A percentile compares a stretch with the other conserved stretches of the same genome.
phyloP scores from a whole-genome alignment of 768 basidiomycete genomes.

The Pulveroboletus sp. region DNA sequence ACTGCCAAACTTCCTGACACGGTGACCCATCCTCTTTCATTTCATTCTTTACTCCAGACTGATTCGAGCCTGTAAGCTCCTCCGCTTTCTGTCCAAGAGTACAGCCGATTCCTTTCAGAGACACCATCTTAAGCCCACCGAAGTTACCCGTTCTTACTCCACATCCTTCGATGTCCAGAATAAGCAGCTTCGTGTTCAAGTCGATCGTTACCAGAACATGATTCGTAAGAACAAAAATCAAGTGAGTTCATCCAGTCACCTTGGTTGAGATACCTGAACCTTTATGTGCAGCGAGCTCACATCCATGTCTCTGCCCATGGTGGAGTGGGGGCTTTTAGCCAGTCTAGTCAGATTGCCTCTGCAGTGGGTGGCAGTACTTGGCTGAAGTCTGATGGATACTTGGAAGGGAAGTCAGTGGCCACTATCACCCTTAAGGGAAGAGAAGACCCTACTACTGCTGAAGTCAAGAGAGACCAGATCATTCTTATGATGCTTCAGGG shows the following conservation, averaged over 20 bases:
- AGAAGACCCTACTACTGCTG: constrained; percentile 56
- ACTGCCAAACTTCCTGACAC: constrained; percentile 23
- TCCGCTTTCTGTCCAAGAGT: constrained; percentile 27
- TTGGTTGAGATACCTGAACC: not conserved
- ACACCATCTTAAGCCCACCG: constrained; percentile 24
- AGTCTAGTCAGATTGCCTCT: constrained; percentile 18
- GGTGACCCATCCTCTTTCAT: constrained; percentile 6
- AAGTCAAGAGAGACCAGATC: constrained; percentile 35
- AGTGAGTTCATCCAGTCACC: constrained; percentile 26
- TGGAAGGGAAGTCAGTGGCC: constrained; percentile 29
- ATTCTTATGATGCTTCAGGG: constrained; percentile 37
- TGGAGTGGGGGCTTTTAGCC: constrained; percentile 19
- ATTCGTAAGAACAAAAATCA: constrained; percentile 32
- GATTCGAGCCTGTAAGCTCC: constrained; percentile 13
- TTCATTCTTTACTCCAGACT: not conserved
- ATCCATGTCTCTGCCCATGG: constrained; percentile 21
- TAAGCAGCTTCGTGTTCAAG: constrained; percentile 12
- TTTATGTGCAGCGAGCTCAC: constrained; percentile 11
- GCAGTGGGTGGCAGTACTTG: constrained; percentile 16
- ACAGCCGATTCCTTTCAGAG: constrained; percentile 22
- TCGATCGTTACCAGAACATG: constrained; percentile 29
- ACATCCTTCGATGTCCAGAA: constrained; percentile 11
- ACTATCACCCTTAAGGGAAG: constrained; percentile 49
- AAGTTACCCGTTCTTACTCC: constrained; percentile 19
- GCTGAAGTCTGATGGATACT: constrained; percentile 19